phyloP scores from a whole-genome alignment of 345 rosid species.

The Dovyalis caffra region DNA sequence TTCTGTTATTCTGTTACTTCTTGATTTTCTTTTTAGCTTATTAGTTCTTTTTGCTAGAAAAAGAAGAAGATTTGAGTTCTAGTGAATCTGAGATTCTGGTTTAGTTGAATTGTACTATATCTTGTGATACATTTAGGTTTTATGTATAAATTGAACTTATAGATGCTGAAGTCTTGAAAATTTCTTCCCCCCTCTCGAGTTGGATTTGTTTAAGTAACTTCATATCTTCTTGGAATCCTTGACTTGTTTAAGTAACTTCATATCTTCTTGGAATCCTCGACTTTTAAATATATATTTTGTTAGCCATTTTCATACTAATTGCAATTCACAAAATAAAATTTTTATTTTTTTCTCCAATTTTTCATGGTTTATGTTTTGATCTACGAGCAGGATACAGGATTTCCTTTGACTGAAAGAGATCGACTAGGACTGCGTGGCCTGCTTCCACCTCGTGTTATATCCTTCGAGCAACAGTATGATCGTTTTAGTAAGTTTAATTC shows the following conservation, averaged over 20 bases:
- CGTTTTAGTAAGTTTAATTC: constrained; percentile 78
- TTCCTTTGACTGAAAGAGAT: constrained; percentile 93
- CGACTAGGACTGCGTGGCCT: constrained; percentile 92
- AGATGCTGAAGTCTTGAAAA: neutral
- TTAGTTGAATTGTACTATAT: neutral
- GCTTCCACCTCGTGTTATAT: constrained; percentile 93
- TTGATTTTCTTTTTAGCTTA: neutral
- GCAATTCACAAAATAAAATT: neutral
- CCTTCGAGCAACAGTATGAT: constrained; percentile 83
- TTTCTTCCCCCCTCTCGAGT: neutral
- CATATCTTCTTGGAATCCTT: neutral
- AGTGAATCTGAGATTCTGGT: neutral
- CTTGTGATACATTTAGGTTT: neutral
- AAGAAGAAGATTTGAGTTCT: neutral
- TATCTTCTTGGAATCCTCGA: neutral
- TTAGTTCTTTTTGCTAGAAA: neutral
- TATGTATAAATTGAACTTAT: neutral
- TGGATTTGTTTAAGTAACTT: neutral
- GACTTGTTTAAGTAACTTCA: no score
- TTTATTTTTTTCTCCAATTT: neutral
- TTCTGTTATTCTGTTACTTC: neutral
- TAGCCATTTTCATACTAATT: neutral
- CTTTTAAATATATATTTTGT: neutral
- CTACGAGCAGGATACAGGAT: constrained; percentile 77
- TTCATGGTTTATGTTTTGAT: neutral